Evolutionary conservation across 306 rosid species (phyloP).

Genomic region (Prunus mume): DNA sequence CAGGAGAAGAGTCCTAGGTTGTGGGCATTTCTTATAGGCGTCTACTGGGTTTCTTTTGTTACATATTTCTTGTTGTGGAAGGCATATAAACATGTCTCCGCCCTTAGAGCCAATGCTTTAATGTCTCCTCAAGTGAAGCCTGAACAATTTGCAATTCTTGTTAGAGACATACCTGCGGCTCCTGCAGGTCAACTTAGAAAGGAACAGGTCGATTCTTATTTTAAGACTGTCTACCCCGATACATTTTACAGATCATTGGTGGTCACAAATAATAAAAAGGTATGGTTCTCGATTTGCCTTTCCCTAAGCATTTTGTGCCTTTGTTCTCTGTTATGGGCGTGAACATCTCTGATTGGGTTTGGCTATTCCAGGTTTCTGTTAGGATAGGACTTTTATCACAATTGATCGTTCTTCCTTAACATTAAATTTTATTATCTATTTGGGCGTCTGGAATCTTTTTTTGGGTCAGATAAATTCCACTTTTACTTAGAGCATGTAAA

Average conservation of each 20-base stretch:
- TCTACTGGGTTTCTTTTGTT: conserved; percentile 82
- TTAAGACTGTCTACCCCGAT: conserved; percentile 59
- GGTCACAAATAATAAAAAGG: conserved; percentile 75
- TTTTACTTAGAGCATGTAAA: not conserved
- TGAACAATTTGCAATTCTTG: conserved; percentile 75
- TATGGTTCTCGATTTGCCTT: conserved; percentile 18
- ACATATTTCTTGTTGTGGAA: conserved; percentile 71
- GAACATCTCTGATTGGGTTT: too few relatives aligned
- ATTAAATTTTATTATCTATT: too few relatives aligned
- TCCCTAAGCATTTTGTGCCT: not conserved
- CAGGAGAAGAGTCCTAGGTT: conserved; percentile 58
- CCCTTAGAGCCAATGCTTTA: conserved; percentile 61
- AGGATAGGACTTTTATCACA: too few relatives aligned
- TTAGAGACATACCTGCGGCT: conserved; percentile 83
- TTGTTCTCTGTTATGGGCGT: not conserved
- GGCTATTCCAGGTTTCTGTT: too few relatives aligned
- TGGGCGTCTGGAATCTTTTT: not conserved
- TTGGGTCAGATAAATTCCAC: not conserved
- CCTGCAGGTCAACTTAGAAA: conserved; percentile 59
- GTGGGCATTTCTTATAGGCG: conserved; percentile 73
- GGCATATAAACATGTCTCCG: conserved; percentile 65
- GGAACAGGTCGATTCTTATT: conserved; percentile 75
- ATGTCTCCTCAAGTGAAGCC: conserved; percentile 60
- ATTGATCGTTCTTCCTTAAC: too few relatives aligned
- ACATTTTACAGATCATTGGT: conserved; percentile 82